Conservation (phyloP, 208 protist genomes). For the Trypanosoma lewisi region DNA sequence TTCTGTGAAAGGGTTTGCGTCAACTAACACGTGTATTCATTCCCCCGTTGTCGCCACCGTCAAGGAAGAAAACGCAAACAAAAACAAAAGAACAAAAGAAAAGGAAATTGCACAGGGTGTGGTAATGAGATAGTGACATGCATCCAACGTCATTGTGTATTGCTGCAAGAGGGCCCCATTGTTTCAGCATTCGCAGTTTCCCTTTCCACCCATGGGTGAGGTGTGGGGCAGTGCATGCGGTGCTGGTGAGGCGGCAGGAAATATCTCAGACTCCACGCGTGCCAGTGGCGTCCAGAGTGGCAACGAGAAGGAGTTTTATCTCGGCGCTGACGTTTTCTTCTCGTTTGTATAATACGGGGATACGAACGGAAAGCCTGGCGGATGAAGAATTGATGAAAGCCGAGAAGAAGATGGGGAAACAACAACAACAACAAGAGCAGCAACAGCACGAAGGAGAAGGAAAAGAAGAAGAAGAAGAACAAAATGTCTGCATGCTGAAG, state of each 20-base stretch:
- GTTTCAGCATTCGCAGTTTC: background rate
- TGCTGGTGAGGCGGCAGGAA: background rate
- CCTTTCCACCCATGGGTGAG: background rate
- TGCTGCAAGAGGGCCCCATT: background rate
- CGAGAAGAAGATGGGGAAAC: no score
- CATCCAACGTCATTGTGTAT: background rate
- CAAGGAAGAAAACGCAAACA: no score
- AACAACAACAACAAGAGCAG: background rate
- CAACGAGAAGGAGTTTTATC: background rate
- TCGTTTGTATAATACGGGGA: slow-evolving; percentile 1
- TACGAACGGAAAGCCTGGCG: background rate
- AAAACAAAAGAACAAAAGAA: background rate
- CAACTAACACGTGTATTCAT: background rate
- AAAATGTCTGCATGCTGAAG: slow-evolving; percentile 18
- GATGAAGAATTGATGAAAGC: background rate
- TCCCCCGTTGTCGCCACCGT: background rate
- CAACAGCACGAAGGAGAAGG: background rate
- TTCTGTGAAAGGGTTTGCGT: background rate
- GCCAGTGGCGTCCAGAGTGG: background rate
- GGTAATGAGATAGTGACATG: slow-evolving; percentile 10
- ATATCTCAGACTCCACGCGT: background rate
- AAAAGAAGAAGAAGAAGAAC: background rate
- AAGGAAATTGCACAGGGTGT: background rate
- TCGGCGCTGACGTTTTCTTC: background rate
- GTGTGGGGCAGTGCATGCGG: background rate